These are phyloP conservation scores for Aspergillus steynii DNA, from an alignment of 495 filamentous ascomycete species.

Conservation along the genomic window DNA sequence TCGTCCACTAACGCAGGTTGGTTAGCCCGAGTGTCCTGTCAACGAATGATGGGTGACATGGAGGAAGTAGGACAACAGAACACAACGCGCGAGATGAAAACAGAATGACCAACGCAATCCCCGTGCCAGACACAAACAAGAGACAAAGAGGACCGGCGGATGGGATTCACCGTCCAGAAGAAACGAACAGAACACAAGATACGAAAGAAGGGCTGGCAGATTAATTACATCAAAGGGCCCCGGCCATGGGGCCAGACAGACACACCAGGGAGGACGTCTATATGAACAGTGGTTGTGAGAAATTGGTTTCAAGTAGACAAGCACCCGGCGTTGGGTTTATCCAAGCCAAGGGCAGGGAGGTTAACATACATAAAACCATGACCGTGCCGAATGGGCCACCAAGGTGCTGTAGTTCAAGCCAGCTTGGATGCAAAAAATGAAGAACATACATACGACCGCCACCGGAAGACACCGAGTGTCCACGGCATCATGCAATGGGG, in stretches of 20 bases:
- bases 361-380: constrained; percentile 81
- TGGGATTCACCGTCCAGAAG: not conserved
- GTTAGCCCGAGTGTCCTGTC: constrained; percentile 24
- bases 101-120: constrained; percentile 9
- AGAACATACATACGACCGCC: constrained; percentile 35
- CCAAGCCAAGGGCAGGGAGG: constrained; percentile 54
- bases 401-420: constrained; percentile 41
- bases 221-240: constrained; percentile 42
- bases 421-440: constrained; percentile 37
- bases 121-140: constrained; percentile 13
- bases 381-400: constrained; percentile 64
- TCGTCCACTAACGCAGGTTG: constrained; percentile 40
- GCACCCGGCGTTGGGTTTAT: constrained; percentile 43
- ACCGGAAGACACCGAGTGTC: constrained; percentile 36
- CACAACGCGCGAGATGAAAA: constrained; percentile 1
- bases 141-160: constrained; percentile 11
- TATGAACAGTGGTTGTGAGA: constrained; percentile 52
- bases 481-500: constrained; percentile 19
- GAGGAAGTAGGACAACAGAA: constrained; percentile 15
- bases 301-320: constrained; percentile 52
- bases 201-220: constrained; percentile 32
- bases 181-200: constrained; percentile 19
- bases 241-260: constrained; percentile 28
- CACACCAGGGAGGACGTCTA: constrained; percentile 42
- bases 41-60: constrained; percentile 20